Percentiles rank a stretch among this genome's conserved stretches.
These are phyloP conservation scores for Euphorbia tirucalli DNA, from an alignment of 345 rosid genomes.

Conservation along the genomic window DNA sequence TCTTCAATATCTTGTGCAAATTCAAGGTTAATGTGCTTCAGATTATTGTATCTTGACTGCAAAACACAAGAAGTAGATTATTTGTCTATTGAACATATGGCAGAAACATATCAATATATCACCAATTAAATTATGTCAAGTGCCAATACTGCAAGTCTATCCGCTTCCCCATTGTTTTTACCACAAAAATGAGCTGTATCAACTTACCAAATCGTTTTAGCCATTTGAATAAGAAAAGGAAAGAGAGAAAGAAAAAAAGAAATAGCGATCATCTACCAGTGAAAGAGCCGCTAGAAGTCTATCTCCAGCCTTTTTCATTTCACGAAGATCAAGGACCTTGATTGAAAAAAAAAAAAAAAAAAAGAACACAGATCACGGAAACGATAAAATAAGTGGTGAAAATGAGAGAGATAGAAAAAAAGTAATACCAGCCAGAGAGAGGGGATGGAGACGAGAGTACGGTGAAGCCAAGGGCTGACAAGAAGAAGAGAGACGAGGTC, in stretches of 20 bases:
- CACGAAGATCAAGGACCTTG: constrained; percentile 73
- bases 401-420: neutral
- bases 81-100: neutral
- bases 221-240: neutral
- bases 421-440: constrained; percentile 72
- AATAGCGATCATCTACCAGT: constrained; percentile 38
- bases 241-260: neutral
- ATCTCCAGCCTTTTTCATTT: constrained; percentile 69
- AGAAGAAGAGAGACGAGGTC: constrained; percentile 72
- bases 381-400: neutral
- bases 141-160: neutral
- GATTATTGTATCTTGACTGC: constrained; percentile 66
- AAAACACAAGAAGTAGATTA: constrained; percentile 12
- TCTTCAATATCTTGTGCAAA: constrained; percentile 83
- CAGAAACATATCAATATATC: neutral
- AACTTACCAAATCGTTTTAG: neutral
- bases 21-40: constrained; percentile 76
- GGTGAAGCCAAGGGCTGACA: constrained; percentile 64
- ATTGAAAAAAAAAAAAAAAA: constrained; percentile 15
- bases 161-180: neutral
- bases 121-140: neutral
- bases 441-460: constrained; percentile 54
- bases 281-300: constrained; percentile 73
- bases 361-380: constrained; percentile 22
- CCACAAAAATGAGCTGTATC: neutral